These are phyloP conservation scores for Saturnispora saitoi DNA, from an alignment of 805 yeast species.

Conservation along the genomic window DNA sequence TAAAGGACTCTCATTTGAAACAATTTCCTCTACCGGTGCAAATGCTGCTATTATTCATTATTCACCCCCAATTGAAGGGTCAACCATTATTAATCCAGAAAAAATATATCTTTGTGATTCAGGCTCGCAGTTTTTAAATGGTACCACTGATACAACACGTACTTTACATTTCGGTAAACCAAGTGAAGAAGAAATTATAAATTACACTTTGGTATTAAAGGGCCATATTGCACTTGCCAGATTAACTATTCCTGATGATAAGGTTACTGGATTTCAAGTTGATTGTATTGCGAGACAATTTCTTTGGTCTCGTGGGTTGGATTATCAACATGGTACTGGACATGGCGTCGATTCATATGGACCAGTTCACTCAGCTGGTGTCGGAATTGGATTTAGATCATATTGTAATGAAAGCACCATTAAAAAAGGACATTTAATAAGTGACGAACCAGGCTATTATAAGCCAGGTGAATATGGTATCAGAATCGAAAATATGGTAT, in stretches of 20 bases:
- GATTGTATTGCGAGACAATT: constrained; percentile 52
- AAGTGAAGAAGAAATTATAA: constrained; percentile 34
- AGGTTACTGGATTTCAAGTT: constrained; percentile 44
- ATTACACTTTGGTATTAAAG: constrained; percentile 50
- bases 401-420: constrained; percentile 37
- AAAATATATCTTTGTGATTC: constrained; percentile 49
- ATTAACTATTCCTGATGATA: constrained; percentile 42
- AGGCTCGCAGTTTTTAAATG: constrained; percentile 54
- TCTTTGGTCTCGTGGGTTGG: constrained; percentile 49
- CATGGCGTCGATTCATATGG: constrained; percentile 58
- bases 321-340: constrained; percentile 57
- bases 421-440: constrained; percentile 45
- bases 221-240: constrained; percentile 45
- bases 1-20: constrained; percentile 61
- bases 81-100: constrained; percentile 42
- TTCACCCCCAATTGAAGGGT: constrained; percentile 40
- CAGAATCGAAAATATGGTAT: constrained; percentile 45
- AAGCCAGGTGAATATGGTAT: constrained; percentile 54
- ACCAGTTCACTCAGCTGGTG: constrained; percentile 57
- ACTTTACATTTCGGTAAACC: constrained; percentile 49
- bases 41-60: constrained; percentile 76
- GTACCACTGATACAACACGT: constrained; percentile 59
- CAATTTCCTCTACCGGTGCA: constrained; percentile 68
- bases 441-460: constrained; percentile 59
- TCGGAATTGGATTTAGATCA: constrained; percentile 51